Conservation (phyloP, 176 grass and related monocot species). For the Oryza glaberrima region DNA sequence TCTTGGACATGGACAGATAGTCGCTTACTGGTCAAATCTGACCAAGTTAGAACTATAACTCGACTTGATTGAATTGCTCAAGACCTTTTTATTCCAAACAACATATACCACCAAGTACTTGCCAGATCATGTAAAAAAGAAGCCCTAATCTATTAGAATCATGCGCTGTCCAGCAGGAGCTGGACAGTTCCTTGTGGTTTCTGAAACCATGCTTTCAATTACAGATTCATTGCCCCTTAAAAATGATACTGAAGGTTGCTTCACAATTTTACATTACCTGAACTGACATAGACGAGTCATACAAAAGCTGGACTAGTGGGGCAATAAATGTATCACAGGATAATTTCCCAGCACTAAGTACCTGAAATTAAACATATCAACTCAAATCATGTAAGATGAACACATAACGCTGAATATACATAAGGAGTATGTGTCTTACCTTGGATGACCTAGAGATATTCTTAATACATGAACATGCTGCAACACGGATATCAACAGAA, state of each 20-base stretch:
- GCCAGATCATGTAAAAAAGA: not conserved
- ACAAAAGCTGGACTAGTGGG: conserved; percentile 77
- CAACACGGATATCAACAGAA: conserved; percentile 77
- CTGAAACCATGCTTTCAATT: not conserved
- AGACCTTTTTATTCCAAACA: not conserved
- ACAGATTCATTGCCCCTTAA: conserved; percentile 6
- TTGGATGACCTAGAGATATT: conserved; percentile 94
- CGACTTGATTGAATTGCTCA: not conserved
- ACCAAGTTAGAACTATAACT: not conserved
- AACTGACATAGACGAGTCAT: conserved; percentile 74
- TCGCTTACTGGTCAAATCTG: not conserved
- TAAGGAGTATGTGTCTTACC: conserved; percentile 48
- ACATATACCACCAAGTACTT: not conserved
- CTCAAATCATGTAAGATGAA: conserved; percentile 37
- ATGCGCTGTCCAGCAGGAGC: not conserved
- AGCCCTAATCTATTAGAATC: not conserved
- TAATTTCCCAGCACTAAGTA: conserved; percentile 81
- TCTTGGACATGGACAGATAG: not conserved
- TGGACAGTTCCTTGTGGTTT: not conserved
- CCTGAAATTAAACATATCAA: conserved; percentile 58
- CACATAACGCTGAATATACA: conserved; percentile 36
- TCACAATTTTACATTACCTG: conserved; percentile 66
- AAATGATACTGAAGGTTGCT: conserved; percentile 23
- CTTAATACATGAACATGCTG: conserved; percentile 88
- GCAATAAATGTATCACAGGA: conserved; percentile 68